Percentiles rank a stretch among this genome's conserved stretches.
These are phyloP conservation scores for Amanita brunnescens DNA, from an alignment of 768 basidiomycete genomes.

Conservation along the genomic window DNA sequence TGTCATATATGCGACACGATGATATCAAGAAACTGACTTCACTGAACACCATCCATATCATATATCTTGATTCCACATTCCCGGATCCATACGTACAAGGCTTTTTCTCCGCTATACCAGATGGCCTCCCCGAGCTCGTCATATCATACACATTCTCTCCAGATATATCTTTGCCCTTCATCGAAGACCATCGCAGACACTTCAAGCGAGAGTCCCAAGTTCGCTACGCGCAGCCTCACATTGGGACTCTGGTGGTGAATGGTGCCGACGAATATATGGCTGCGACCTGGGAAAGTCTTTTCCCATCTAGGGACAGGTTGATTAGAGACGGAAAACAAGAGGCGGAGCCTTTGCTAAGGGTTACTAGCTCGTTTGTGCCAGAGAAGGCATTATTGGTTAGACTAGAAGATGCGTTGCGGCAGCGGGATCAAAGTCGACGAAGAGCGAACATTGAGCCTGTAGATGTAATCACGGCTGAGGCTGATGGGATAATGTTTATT, in stretches of 20 bases:
- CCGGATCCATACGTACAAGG: conserved; percentile 3
- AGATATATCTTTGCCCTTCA: neutral
- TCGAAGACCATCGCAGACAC: neutral
- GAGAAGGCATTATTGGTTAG: neutral
- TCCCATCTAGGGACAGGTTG: neutral
- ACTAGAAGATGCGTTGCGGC: neutral
- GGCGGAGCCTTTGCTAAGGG: neutral
- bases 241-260: conserved; percentile 1
- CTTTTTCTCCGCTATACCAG: neutral
- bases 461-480: neutral
- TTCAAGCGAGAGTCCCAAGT: neutral
- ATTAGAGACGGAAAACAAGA: neutral
- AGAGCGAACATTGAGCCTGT: neutral
- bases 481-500: neutral
- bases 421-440: neutral
- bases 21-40: neutral
- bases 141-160: conserved; percentile 4
- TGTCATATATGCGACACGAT: neutral
- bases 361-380: neutral
- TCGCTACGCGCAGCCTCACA: neutral
- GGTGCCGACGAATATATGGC: conserved; percentile 1
- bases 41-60: neutral
- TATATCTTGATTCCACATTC: neutral
- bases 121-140: neutral
- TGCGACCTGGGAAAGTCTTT: conserved; percentile 5